These are phyloP conservation scores for Yamadazyma diospyri DNA, from an alignment of 1,139 yeast genomes.

Conservation along the genomic window DNA sequence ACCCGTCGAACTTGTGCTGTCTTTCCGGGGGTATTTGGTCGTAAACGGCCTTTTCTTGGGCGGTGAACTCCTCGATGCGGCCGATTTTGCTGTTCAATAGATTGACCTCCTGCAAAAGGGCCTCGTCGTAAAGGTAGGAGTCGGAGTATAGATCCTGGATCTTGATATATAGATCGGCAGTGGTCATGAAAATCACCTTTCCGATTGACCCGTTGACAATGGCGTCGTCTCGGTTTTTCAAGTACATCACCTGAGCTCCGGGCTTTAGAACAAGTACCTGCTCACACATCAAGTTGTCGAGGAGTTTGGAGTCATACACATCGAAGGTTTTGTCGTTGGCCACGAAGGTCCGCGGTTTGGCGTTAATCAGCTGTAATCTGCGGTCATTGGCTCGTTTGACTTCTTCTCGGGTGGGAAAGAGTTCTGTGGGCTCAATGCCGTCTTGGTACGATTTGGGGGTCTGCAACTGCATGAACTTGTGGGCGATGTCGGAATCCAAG, in stretches of 20 bases:
- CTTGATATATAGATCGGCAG: conserved; percentile 24
- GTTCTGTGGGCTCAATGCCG: conserved; percentile 77
- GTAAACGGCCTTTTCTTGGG: conserved; percentile 41
- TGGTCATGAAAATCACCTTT: conserved; percentile 60
- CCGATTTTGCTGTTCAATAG: conserved; percentile 28
- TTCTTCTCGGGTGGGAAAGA: conserved; percentile 71
- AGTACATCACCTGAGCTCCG: conserved; percentile 61
- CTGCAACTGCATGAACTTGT: conserved; percentile 44
- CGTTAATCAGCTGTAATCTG: conserved; percentile 38
- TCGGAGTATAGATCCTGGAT: conserved; percentile 27
- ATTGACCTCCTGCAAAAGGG: conserved; percentile 21
- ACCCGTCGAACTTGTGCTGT: conserved; percentile 22
- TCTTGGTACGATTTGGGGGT: conserved; percentile 60
- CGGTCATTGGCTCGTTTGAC: conserved; percentile 66
- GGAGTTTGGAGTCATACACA: conserved; percentile 20
- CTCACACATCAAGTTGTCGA: conserved; percentile 49
- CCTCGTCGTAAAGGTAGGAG: conserved; percentile 18
- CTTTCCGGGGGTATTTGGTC: conserved; percentile 28
- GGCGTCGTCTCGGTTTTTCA: conserved; percentile 40
- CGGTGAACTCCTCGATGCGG: conserved; percentile 22
- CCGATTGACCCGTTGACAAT: conserved; percentile 61
- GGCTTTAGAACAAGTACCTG: conserved; percentile 43
- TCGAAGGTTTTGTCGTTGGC: conserved; percentile 45
- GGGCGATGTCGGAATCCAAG: conserved; percentile 42
- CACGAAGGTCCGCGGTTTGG: conserved; percentile 43